A percentile compares a stretch with the other conserved stretches of the same genome.
Conservation (phyloP, 228 moss, liverwort and hornwort species). For the Sphagnum fallax region DNA sequence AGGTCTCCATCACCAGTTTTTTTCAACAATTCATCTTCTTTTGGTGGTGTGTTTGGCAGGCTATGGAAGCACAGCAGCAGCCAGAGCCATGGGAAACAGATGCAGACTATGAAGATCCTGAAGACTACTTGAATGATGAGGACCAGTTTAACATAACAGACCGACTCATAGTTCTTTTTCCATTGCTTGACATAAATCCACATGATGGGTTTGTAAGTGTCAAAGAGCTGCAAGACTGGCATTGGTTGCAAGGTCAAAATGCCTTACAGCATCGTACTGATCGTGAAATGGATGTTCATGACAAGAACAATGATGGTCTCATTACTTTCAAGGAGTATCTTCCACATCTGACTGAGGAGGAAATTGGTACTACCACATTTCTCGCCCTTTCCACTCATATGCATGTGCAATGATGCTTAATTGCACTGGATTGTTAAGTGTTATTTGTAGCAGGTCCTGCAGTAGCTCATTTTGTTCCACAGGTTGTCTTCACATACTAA, state of each 20-base stretch:
- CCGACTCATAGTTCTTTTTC: constrained; percentile 56
- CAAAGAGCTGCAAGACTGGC: constrained; percentile 68
- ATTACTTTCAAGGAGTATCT: constrained; percentile 65
- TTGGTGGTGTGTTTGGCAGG: neutral
- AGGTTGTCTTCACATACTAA: too few species aligned
- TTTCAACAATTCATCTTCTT: too few species aligned
- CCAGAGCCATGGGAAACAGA: constrained; percentile 20
- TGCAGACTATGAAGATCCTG: constrained; percentile 46
- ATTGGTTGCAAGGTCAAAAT: constrained; percentile 47
- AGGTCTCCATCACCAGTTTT: too few species aligned
- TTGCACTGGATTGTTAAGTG: too few species aligned
- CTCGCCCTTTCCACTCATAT: too few species aligned
- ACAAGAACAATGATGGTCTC: constrained; percentile 49
- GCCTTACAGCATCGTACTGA: constrained; percentile 57
- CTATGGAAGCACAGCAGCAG: constrained; percentile 20
- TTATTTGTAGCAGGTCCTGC: too few species aligned
- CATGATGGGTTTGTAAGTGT: constrained; percentile 53
- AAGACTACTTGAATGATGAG: constrained; percentile 60
- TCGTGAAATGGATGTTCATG: constrained; percentile 53
- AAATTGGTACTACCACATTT: constrained; percentile 19
- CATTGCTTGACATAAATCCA: constrained; percentile 55
- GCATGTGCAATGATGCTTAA: too few species aligned
- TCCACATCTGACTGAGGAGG: constrained; percentile 42
- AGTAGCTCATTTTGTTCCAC: too few species aligned
- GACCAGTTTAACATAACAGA: constrained; percentile 65